These are phyloP conservation scores for Dactylellina haptotyla DNA, from an alignment of 2,329 filamentous ascomycete species.

Conservation along the genomic window DNA sequence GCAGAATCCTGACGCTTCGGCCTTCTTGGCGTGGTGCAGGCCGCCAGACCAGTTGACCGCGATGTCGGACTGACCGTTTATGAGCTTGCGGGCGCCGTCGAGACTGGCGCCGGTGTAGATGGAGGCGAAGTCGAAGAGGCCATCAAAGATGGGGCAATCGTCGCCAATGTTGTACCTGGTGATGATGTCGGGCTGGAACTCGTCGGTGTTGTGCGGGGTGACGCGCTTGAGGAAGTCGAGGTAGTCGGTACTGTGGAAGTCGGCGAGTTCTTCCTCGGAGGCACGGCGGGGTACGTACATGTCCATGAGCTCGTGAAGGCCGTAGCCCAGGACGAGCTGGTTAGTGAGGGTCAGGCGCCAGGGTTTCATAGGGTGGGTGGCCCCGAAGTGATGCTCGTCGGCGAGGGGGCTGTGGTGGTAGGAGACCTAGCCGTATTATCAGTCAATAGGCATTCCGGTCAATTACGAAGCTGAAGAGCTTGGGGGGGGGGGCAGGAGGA, in stretches of 20 bases:
- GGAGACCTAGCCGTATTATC: conserved; percentile 71
- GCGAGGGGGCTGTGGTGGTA: conserved; percentile 96
- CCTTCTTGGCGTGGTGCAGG: conserved; percentile 93
- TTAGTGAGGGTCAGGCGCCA: conserved; percentile 97
- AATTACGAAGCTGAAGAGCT: conserved; percentile 62
- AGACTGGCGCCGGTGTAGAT: conserved; percentile 91
- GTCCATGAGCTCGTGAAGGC: conserved; percentile 97
- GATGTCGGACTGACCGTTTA: conserved; percentile 87
- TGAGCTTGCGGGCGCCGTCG: conserved; percentile 88
- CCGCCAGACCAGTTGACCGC: conserved; percentile 98
- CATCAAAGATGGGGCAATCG: conserved; percentile 96
- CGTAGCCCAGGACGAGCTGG: conserved; percentile 91
- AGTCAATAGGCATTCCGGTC: conserved; percentile 69
- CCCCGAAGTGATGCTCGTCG: conserved; percentile 95
- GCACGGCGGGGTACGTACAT: conserved; percentile 86
- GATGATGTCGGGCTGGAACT: conserved; percentile 82
- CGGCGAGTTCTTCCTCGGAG: conserved; percentile 84
- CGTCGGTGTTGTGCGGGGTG: conserved; percentile 98
- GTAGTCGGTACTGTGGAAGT: conserved; percentile 89
- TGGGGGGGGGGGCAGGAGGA: conserved; percentile 70
- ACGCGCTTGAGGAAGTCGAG: conserved; percentile 86
- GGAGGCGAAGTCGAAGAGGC: conserved; percentile 92
- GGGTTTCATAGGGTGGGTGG: conserved; percentile 98
- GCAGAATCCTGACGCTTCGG: conserved; percentile 94
- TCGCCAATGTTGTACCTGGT: conserved; percentile 88